A percentile compares a stretch with the other conserved stretches of the same genome.
phyloP scores from a whole-genome alignment of 768 basidiomycete species.

The Multifurca ochricompacta region DNA sequence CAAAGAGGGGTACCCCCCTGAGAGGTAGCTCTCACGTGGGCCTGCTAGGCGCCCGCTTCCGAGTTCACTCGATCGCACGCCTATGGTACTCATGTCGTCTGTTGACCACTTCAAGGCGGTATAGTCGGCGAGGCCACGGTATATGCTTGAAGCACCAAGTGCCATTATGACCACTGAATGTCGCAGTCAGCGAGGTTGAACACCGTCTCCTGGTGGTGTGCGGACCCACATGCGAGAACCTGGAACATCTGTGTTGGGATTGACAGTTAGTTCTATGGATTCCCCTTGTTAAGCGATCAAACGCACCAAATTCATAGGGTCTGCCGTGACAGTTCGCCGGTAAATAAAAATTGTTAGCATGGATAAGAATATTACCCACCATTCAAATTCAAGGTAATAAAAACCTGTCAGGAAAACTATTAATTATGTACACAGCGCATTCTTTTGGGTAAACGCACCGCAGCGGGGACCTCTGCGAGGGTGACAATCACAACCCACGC shows the following conservation, averaged over 20 bases:
- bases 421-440: background rate
- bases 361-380: background rate
- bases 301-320: constrained; percentile 15
- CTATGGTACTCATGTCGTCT: no score
- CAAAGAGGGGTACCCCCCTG: no score
- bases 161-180: constrained; percentile 9
- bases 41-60: no score
- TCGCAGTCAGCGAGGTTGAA: background rate
- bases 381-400: constrained; percentile 13
- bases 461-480: constrained; percentile 11
- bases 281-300: background rate
- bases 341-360: background rate
- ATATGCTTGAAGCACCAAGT: constrained; percentile 8
- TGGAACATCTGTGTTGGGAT: constrained; percentile 8
- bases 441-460: background rate
- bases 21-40: no score
- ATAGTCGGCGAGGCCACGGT: constrained; percentile 8
- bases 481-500: constrained; percentile 6
- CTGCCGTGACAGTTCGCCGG: background rate
- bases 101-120: no score
- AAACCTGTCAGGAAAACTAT: background rate
- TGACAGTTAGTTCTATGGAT: background rate
- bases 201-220: background rate
- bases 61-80: no score
- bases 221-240: background rate